Evolutionary conservation across 768 basidiomycete genomes (phyloP).

Genomic region (Collybiopsis confluens): DNA sequence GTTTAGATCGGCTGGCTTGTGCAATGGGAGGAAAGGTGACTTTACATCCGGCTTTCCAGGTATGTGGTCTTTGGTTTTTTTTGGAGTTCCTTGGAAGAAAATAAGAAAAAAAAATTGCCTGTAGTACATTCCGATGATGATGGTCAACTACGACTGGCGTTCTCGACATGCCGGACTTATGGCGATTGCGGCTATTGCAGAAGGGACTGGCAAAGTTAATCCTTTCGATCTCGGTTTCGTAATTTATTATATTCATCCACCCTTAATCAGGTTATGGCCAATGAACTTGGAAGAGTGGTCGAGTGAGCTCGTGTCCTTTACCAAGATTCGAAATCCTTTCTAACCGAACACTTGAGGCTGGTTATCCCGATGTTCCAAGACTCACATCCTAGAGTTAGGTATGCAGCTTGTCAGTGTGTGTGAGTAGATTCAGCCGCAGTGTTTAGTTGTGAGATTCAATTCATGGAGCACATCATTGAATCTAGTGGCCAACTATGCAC

Average conservation of each 20-base stretch:
- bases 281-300: conserved; percentile 77
- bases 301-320: conserved; percentile 44
- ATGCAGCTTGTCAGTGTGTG: conserved; percentile 87
- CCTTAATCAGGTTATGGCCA: conserved; percentile 59
- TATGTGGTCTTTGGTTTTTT: conserved; percentile 10
- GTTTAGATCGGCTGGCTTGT: conserved; percentile 76
- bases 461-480: conserved; percentile 7
- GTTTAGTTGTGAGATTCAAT: conserved; percentile 3
- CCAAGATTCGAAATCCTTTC: not conserved
- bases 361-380: conserved; percentile 78
- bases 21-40: conserved; percentile 74
- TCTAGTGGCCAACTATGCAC: conserved; percentile 83
- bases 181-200: conserved; percentile 82
- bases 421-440: conserved; percentile 32
- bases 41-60: conserved; percentile 74
- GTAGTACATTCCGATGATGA: conserved; percentile 75
- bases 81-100: too few species aligned
- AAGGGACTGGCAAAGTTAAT: conserved; percentile 71
- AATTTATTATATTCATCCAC: conserved; percentile 1
- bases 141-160: conserved; percentile 80
- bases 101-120: not conserved
- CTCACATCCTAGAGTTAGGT: conserved; percentile 68
- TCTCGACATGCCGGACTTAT: conserved; percentile 81
- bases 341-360: conserved; percentile 37
- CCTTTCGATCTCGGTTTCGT: not conserved